Evolutionary conservation across 2,329 filamentous ascomycete species (phyloP), one percentile per base, ranked within the genome.

Genomic region (Aspergillus brunneoviolaceus): DNA sequence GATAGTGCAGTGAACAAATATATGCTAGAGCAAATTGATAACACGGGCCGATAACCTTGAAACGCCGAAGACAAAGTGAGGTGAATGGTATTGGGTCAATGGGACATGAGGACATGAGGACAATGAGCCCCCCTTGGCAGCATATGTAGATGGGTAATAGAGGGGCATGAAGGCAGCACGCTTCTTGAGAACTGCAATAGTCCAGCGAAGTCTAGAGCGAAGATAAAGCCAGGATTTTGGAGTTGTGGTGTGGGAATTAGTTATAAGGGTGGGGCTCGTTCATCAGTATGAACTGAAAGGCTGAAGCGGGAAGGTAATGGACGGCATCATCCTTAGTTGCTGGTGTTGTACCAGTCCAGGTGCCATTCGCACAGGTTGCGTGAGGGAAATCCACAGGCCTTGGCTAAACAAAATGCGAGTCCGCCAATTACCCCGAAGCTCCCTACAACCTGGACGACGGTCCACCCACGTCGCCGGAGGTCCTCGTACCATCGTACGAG

Each of bases 361-460:
- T 69, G 68, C 63, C 74, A 67, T 39, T 74, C 74, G 5, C 69
- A 64, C 27, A 77, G 59, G 55, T 63, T 71, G 16, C 69, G 67
- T 2, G 70, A 67, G 21, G 71, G 70, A 49, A 77, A 59, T 0
- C 77, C 76, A 74, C 76, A 79, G 21, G 73, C 70, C 59, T 75
- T 77, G 19, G 79, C 77, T 54, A 88, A 71, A 85, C 85, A 90
- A 52, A 90, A 80, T 23, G 87, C 85, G 39, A 94, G 72, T 14
- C 89, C 90, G 3, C 91, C 89, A 3, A 96, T 73, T 29, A 95
- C 78, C 0, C 92, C 88, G 56, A 92, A 80, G 55, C 89, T 87
- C 14, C 91, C 89, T 23, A 93, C 75, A 5, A 96, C 79, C 72
- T 93, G 89, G 42, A 96, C 78, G 0, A 89, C 83, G 51, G 89